Conservation (phyloP, 2,329 filamentous ascomycete species). For the Tolypocladium tropicale region DNA sequence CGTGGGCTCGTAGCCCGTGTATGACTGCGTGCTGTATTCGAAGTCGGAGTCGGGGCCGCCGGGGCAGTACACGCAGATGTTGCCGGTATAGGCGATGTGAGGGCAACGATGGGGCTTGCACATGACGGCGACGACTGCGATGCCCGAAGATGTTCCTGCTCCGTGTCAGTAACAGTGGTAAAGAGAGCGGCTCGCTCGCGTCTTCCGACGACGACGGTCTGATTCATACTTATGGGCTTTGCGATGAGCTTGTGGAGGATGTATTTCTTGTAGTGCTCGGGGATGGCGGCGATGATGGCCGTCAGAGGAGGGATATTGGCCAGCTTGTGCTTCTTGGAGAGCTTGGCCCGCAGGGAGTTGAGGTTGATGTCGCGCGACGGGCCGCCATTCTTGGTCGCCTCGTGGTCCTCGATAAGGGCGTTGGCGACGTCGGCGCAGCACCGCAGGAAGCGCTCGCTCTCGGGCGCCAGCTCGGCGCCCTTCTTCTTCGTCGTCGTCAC, state of each 20-base stretch:
- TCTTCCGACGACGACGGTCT: not conserved
- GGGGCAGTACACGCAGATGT: slow-evolving; percentile 98
- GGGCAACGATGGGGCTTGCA: slow-evolving; percentile 97
- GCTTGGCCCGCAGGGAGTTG: slow-evolving; percentile 75
- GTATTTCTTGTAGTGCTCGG: slow-evolving; percentile 99
- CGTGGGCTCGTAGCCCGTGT: slow-evolving; percentile 96
- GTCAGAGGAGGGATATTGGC: slow-evolving; percentile 83
- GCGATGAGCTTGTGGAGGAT: slow-evolving; percentile 93
- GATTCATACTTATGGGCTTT: slow-evolving; percentile 70
- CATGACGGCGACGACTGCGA: slow-evolving; percentile 98
- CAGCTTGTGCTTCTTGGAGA: slow-evolving; percentile 87
- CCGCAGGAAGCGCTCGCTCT: slow-evolving; percentile 88
- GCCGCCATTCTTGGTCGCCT: slow-evolving; percentile 64
- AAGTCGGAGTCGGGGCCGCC: slow-evolving; percentile 97
- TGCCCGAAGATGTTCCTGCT: slow-evolving; percentile 85
- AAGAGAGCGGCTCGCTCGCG: not conserved
- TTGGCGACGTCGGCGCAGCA: slow-evolving; percentile 95
- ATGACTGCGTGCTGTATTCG: slow-evolving; percentile 97
- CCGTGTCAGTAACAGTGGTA: slow-evolving; percentile 3
- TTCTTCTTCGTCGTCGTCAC: slow-evolving; percentile 61
- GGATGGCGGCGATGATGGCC: slow-evolving; percentile 94
- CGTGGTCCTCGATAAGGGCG: slow-evolving; percentile 87
- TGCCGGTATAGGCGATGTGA: slow-evolving; percentile 96
- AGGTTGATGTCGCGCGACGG: slow-evolving; percentile 83
- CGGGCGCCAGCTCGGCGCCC: slow-evolving; percentile 65